phyloP scores from a whole-genome alignment of 495 filamentous ascomycete species.

The Aspergillus bertholletiae region DNA sequence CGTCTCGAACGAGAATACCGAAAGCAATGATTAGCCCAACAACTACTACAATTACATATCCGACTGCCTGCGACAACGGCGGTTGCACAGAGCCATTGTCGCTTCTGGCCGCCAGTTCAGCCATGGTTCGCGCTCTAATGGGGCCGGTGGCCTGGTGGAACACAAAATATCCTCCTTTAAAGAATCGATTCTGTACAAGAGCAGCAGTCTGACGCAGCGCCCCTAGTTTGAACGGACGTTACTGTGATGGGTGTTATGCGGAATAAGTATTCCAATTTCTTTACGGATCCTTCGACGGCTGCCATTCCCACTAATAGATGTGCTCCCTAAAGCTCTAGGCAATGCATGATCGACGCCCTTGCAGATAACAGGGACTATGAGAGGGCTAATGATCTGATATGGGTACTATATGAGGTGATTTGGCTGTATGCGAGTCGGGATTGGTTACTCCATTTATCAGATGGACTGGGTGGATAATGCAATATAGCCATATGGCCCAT shows the following conservation, averaged over 20 bases:
- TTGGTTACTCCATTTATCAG: not conserved
- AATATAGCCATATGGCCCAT: too few relatives aligned
- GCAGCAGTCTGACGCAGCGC: too few relatives aligned
- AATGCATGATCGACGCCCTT: not conserved
- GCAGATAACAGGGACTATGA: not conserved
- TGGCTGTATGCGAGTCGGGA: not conserved
- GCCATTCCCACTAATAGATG: not conserved
- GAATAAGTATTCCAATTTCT: not conserved
- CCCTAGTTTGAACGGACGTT: not conserved
- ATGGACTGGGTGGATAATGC: too few relatives aligned
- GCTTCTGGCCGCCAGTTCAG: not conserved
- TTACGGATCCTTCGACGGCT: not conserved
- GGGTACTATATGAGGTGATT: constrained; percentile 1
- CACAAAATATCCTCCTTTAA: too few relatives aligned
- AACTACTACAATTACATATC: constrained; percentile 33
- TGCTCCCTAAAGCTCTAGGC: not conserved
- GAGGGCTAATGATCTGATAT: constrained; percentile 22
- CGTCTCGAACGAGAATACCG: constrained; percentile 14
- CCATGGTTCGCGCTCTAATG: not conserved
- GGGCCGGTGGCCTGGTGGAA: too few relatives aligned
- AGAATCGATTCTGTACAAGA: too few relatives aligned
- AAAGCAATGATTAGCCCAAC: constrained; percentile 30
- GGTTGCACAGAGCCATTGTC: constrained; percentile 15
- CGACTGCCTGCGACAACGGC: constrained; percentile 34
- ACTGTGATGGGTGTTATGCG: not conserved